A percentile compares a stretch with the other conserved stretches of the same genome.
Conservation (phyloP, 345 rosid genomes). For the Camelina neglecta region DNA sequence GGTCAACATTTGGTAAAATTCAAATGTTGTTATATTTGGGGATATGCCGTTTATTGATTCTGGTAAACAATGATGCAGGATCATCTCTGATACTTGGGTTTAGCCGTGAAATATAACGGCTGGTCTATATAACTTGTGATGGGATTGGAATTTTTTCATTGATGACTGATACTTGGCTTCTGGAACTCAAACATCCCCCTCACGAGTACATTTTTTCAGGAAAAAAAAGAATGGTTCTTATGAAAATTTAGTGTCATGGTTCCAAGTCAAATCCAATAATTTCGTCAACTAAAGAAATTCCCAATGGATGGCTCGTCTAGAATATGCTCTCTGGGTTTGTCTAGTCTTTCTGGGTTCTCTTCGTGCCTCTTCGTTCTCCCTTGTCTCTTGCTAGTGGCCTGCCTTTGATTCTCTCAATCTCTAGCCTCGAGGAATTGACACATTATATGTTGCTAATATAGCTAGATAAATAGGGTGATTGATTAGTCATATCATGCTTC, state of each 20-base stretch:
- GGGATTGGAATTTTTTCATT: conserved; percentile 37
- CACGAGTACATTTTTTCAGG: conserved; percentile 1
- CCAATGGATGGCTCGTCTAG: conserved; percentile 29
- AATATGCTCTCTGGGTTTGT: neutral
- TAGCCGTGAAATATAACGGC: conserved; percentile 32
- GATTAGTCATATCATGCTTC: neutral
- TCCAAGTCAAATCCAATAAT: conserved; percentile 6
- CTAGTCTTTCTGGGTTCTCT: conserved; percentile 23
- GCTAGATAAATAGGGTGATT: neutral
- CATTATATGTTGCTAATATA: neutral
- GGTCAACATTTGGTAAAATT: conserved; percentile 35
- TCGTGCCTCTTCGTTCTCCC: conserved; percentile 8
- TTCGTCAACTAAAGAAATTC: conserved; percentile 21
- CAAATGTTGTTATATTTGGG: conserved; percentile 40
- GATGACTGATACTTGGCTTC: conserved; percentile 34
- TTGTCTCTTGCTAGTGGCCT: conserved; percentile 6
- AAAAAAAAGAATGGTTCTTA: conserved; percentile 11
- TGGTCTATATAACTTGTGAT: conserved; percentile 39
- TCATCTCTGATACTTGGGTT: conserved; percentile 33
- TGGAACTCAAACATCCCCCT: conserved; percentile 32
- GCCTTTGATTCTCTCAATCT: neutral
- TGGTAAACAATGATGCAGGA: conserved; percentile 47
- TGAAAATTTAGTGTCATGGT: conserved; percentile 23
- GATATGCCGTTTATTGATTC: conserved; percentile 30
- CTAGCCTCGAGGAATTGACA: neutral